Evolutionary conservation across 495 filamentous ascomycete species (phyloP).

Genomic region (Rusavskia elegans): DNA sequence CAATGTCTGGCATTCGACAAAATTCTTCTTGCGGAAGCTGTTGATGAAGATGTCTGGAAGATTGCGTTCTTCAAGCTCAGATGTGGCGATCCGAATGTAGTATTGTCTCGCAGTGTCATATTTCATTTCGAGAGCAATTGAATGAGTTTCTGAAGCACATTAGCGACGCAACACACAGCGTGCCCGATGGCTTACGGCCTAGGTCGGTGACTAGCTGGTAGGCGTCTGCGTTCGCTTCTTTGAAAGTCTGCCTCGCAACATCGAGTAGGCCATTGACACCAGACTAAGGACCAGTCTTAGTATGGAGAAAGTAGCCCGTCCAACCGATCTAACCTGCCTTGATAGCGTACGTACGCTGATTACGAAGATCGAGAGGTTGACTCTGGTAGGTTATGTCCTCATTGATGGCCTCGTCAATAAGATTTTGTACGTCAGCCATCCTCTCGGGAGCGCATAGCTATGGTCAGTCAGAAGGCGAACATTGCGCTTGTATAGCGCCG

Average conservation of each 20-base stretch:
- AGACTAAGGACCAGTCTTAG: conserved; percentile 24
- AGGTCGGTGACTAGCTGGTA: conserved; percentile 52
- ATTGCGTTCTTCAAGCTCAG: conserved; percentile 42
- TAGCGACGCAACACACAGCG: not conserved
- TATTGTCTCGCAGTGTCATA: conserved; percentile 67
- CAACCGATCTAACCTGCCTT: conserved; percentile 34
- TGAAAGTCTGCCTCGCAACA: conserved; percentile 72
- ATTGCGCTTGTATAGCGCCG: too few species aligned
- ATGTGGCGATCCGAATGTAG: conserved; percentile 52
- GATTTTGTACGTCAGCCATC: conserved; percentile 38
- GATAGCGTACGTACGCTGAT: conserved; percentile 86
- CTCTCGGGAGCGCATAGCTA: conserved; percentile 48
- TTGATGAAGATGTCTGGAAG: conserved; percentile 70
- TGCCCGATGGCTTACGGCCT: conserved; percentile 26
- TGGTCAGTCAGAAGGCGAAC: not conserved
- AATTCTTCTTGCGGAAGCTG: conserved; percentile 49
- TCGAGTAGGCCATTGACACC: conserved; percentile 78
- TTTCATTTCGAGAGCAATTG: conserved; percentile 47
- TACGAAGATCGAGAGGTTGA: conserved; percentile 69
- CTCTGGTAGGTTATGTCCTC: conserved; percentile 64
- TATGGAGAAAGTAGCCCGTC: not conserved
- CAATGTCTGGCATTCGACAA: conserved; percentile 73
- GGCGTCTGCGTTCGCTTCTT: conserved; percentile 66
- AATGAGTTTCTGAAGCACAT: conserved; percentile 32
- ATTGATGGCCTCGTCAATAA: conserved; percentile 64